Conservation (phyloP, 768 basidiomycete genomes). For the Amanita thiersii region DNA sequence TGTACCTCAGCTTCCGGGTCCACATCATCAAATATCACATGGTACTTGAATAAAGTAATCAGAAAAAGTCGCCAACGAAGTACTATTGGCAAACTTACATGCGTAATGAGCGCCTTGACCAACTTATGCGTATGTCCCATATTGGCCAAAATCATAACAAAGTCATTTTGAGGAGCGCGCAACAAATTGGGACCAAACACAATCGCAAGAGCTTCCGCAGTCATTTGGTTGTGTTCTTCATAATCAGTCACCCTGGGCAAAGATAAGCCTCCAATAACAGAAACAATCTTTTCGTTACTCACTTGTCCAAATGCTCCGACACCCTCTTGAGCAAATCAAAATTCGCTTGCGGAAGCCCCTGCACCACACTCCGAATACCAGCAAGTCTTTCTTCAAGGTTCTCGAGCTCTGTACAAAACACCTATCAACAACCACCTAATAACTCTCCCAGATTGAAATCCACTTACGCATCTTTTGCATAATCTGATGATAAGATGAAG, state of each 20-base stretch:
- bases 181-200: slow-evolving; percentile 80
- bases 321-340: slow-evolving; percentile 77
- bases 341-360: slow-evolving; percentile 59
- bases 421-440: slow-evolving; percentile 1
- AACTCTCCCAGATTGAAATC: background rate
- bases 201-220: slow-evolving; percentile 74
- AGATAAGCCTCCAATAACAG: background rate
- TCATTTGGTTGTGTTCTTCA: slow-evolving; percentile 89
- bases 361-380: slow-evolving; percentile 60
- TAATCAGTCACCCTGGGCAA: slow-evolving; percentile 68
- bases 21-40: slow-evolving; percentile 65
- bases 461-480: slow-evolving; percentile 66
- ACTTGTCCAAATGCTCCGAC: slow-evolving; percentile 79
- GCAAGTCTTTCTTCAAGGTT: slow-evolving; percentile 60
- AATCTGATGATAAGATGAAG: slow-evolving; percentile 55
- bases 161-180: slow-evolving; percentile 72
- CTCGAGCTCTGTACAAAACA: slow-evolving; percentile 44
- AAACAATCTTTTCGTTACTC: slow-evolving; percentile 12
- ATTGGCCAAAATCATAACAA: slow-evolving; percentile 69
- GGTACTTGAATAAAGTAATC: slow-evolving; percentile 31
- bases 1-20: slow-evolving; percentile 57
- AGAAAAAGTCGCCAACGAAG: background rate
- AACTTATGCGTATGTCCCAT: slow-evolving; percentile 74
- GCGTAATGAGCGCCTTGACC: slow-evolving; percentile 68
- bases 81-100: slow-evolving; percentile 37